phyloP scores from a whole-genome alignment of 106 monocot species.

The Acorus gramineus region DNA sequence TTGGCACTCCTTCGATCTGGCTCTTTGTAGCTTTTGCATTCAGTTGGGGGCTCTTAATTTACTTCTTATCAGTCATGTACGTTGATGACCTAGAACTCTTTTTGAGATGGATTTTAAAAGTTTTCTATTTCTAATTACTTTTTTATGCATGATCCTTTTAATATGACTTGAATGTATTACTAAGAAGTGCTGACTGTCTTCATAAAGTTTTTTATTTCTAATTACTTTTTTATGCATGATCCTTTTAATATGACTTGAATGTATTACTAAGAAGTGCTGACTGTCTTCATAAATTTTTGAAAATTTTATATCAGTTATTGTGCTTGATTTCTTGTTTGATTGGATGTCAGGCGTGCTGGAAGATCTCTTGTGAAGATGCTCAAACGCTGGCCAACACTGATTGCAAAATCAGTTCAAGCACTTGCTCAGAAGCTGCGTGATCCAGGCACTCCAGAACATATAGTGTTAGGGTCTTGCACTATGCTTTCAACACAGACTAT shows the following conservation, averaged over 20 bases:
- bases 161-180: neutral
- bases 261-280: neutral
- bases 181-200: neutral
- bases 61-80: too few relatives aligned
- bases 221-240: neutral
- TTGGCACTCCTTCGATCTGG: too few relatives aligned
- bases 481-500: conserved; percentile 65
- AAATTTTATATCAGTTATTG: neutral
- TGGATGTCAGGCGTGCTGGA: conserved; percentile 50
- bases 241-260: neutral
- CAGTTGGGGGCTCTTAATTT: too few relatives aligned
- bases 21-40: too few relatives aligned
- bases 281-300: neutral
- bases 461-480: conserved; percentile 70
- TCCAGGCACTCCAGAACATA: conserved; percentile 69
- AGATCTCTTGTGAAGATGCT: conserved; percentile 61
- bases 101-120: too few relatives aligned
- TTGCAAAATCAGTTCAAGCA: conserved; percentile 51
- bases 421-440: conserved; percentile 51
- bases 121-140: neutral
- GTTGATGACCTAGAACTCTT: too few relatives aligned
- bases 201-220: neutral
- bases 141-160: conserved; percentile 1
- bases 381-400: conserved; percentile 80
- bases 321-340: conserved; percentile 13